Conservation (phyloP, 805 yeast species). For the Jamesozyma rosinii region DNA sequence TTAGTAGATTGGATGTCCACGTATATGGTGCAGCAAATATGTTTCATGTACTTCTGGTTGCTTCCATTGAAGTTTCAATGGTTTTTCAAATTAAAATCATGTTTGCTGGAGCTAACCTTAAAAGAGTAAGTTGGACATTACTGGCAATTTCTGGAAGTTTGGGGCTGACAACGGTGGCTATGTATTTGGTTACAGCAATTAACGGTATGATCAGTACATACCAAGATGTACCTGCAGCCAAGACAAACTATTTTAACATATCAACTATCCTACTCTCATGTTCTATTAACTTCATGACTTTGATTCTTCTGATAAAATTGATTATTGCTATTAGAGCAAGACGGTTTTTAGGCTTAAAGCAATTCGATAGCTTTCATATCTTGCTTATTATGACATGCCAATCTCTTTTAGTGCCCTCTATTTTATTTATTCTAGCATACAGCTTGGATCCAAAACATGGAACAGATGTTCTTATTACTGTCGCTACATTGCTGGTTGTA, state of each 20-base stretch:
- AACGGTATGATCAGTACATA: slow-evolving; percentile 34
- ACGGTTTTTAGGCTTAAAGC: slow-evolving; percentile 66
- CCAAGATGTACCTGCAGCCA: slow-evolving; percentile 15
- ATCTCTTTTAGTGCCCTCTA: slow-evolving; percentile 70
- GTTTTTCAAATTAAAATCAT: slow-evolving; percentile 65
- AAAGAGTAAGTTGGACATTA: slow-evolving; percentile 33
- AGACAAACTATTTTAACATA: slow-evolving; percentile 39
- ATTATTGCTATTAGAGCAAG: slow-evolving; percentile 61
- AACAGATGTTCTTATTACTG: slow-evolving; percentile 37
- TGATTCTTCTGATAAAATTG: slow-evolving; percentile 56
- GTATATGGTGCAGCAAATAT: slow-evolving; percentile 54
- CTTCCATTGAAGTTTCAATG: slow-evolving; percentile 54
- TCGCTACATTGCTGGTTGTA: slow-evolving; percentile 55
- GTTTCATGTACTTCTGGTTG: slow-evolving; percentile 50
- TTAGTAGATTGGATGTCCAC: slow-evolving; percentile 34
- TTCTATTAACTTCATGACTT: slow-evolving; percentile 55
- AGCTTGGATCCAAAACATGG: slow-evolving; percentile 28
- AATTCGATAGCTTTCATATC: slow-evolving; percentile 75
- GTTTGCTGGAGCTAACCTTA: slow-evolving; percentile 50
- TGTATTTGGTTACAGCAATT: slow-evolving; percentile 49
- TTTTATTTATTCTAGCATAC: slow-evolving; percentile 51
- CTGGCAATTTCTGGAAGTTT: slow-evolving; percentile 35
- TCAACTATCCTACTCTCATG: slow-evolving; percentile 58
- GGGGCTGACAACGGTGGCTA: slow-evolving; percentile 46
- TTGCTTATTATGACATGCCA: slow-evolving; percentile 74